Conservation (phyloP, 352 stramenopile genomes). For the Phytophthora pseudosyringae region DNA sequence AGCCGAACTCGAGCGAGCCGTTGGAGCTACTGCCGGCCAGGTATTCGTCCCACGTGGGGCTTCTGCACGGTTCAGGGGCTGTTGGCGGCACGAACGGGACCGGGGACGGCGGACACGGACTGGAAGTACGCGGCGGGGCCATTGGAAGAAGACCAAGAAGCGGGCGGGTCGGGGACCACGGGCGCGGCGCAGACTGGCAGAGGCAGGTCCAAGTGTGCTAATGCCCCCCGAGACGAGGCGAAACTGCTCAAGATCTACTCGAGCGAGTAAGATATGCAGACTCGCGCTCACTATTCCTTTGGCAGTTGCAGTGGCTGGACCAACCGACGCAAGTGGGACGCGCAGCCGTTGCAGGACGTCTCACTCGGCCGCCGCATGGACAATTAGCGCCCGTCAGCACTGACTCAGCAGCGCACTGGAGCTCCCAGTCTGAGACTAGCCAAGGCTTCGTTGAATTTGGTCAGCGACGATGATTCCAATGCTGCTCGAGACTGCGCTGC, state of each 20-base stretch:
- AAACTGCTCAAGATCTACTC: conserved; percentile 32
- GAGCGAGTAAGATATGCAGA: conserved; percentile 23
- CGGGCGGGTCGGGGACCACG: not conserved
- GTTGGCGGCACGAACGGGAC: conserved; percentile 16
- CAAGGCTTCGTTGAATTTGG: not conserved
- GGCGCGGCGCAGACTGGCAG: not conserved
- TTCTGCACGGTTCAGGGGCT: not conserved
- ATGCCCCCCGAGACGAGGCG: conserved; percentile 12
- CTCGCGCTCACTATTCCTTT: conserved; percentile 19
- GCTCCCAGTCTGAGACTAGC: too few species aligned
- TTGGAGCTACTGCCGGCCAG: conserved; percentile 8
- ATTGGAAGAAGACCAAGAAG: conserved; percentile 8
- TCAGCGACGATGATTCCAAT: not conserved
- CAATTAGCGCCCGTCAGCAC: too few species aligned
- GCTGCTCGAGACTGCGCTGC: not conserved
- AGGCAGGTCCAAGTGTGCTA: conserved; percentile 6
- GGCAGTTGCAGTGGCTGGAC: not conserved
- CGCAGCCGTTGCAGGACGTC: not conserved
- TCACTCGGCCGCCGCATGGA: too few species aligned
- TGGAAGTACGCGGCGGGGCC: conserved; percentile 4
- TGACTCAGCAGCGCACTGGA: too few species aligned
- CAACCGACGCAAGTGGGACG: not conserved
- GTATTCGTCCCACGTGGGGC: conserved; percentile 37
- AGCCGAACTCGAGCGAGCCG: conserved; percentile 16
- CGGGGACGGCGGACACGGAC: conserved; percentile 14